Evolutionary conservation across 2,329 filamentous ascomycete species (phyloP), one percentile per base, ranked within the genome.

Genomic region (Alternaria brassicae): DNA sequence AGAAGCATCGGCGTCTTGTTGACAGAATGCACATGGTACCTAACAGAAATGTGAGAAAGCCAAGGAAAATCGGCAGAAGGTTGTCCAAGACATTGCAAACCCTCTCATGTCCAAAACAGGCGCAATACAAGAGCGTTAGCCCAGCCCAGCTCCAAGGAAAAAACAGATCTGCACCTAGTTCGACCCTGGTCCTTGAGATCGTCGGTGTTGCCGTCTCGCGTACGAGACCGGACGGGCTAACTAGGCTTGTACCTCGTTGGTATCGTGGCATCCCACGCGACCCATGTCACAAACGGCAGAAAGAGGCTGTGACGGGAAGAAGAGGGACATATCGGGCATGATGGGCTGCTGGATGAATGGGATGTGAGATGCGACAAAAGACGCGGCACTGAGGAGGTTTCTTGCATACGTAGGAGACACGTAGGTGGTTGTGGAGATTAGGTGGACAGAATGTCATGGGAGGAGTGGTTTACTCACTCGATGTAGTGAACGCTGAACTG

Each of bases 131-230:
- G 19, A 48, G 30, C 28, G 28, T 32, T 47, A 47, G 44, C 19
- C 13, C 19, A 36, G 34, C 15, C 48, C 48, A 50, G 48, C 12
- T 50, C 34, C 23, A 12, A 39, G 32, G 48, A 50, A 48, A 48
- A 50, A 48, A 48, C 44, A 48, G 44, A 48, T 36, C 44, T 48
- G 44, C 44, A 23, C 44, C 44, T 48, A n/a, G 41, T 28, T 47
- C 12, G 30, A 47, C 41, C 41, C 51, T 17, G 40, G 51, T 37
- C 32, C 28, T 47, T 17, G 51, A 32, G 51, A 48, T 39, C 28
- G 45, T 63, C 60, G 61, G 61, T 54, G 61, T 61, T 61, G 57
- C 58, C 58, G 60, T 53, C 47, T 58, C 53, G 56, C 53, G 53
- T 50, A 25, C 32, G 12, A 48, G 17, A 34, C 32, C 48, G 30